These are phyloP conservation scores for Pseudomonodictys pantanalensis DNA, from an alignment of 495 filamentous ascomycete species.

Conservation along the genomic window DNA sequence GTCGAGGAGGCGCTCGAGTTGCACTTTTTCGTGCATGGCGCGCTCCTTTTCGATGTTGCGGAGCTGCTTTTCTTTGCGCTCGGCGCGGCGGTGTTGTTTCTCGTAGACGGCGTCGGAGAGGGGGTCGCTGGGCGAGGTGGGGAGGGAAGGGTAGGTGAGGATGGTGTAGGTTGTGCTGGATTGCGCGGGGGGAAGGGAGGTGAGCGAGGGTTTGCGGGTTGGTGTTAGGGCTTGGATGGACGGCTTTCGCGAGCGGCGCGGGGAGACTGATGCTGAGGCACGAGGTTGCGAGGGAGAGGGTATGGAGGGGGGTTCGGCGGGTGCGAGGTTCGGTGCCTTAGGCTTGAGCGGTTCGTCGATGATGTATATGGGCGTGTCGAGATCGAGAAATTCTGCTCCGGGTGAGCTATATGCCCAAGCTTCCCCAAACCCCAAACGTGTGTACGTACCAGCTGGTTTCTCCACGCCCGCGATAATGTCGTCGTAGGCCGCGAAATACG, in stretches of 20 bases:
- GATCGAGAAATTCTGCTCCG: conserved; percentile 53
- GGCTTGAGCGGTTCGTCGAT: conserved; percentile 47
- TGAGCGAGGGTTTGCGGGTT: conserved; percentile 18
- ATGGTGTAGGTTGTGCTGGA: conserved; percentile 51
- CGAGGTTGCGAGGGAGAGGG: conserved; percentile 25
- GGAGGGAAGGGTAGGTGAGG: conserved; percentile 56
- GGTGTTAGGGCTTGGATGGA: neutral
- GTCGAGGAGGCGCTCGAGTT: conserved; percentile 80
- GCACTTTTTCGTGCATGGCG: conserved; percentile 86
- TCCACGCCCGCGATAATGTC: conserved; percentile 80
- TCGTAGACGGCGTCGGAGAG: conserved; percentile 66
- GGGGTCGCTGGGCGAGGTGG: conserved; percentile 56
- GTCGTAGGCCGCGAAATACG: conserved; percentile 89
- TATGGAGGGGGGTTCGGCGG: conserved; percentile 22
- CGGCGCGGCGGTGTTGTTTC: conserved; percentile 69
- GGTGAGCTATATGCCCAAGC: conserved; percentile 7
- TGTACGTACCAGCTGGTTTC: conserved; percentile 65
- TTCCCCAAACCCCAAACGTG: neutral
- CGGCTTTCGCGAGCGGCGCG: conserved; percentile 17
- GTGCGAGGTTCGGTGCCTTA: no score
- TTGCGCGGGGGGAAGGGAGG: conserved; percentile 49
- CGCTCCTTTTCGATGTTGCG: conserved; percentile 90
- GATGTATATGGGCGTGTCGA: conserved; percentile 60
- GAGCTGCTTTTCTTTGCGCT: conserved; percentile 86
- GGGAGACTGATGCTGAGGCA: conserved; percentile 35